Conservation (phyloP, 352 stramenopile species). For the Pythium oligandrum region DNA sequence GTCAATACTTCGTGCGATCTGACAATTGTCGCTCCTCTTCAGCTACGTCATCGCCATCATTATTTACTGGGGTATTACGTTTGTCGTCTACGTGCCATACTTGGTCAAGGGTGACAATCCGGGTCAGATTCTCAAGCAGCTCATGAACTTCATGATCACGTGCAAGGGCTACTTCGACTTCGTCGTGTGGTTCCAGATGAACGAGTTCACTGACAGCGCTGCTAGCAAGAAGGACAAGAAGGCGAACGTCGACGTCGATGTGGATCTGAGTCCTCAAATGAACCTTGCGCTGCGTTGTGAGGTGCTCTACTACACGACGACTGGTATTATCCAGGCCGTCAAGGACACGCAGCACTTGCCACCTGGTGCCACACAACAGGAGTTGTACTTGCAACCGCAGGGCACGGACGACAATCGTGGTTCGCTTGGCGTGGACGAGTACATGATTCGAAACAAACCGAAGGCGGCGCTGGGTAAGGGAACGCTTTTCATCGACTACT, state of each 20-base stretch:
- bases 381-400: constrained; percentile 76
- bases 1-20: not conserved
- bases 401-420: constrained; percentile 72
- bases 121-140: constrained; percentile 45
- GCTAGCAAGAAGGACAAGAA: constrained; percentile 36
- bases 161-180: constrained; percentile 90
- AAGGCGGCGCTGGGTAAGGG: constrained; percentile 70
- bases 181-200: constrained; percentile 88
- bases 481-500: constrained; percentile 86
- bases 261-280: constrained; percentile 82
- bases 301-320: constrained; percentile 86
- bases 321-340: constrained; percentile 83
- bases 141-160: constrained; percentile 90
- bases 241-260: constrained; percentile 73
- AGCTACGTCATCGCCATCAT: constrained; percentile 90
- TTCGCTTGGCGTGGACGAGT: constrained; percentile 76
- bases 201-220: constrained; percentile 63
- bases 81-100: constrained; percentile 84
- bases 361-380: constrained; percentile 62
- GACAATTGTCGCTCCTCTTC: not conserved
- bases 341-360: constrained; percentile 65
- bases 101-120: constrained; percentile 49
- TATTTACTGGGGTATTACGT: constrained; percentile 87
- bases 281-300: constrained; percentile 81
- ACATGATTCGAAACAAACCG: constrained; percentile 76